Percentiles rank a stretch among this genome's conserved stretches.
Evolutionary conservation across 495 filamentous ascomycete species (phyloP).

Genomic region (Hypoxylon cercidicola): DNA sequence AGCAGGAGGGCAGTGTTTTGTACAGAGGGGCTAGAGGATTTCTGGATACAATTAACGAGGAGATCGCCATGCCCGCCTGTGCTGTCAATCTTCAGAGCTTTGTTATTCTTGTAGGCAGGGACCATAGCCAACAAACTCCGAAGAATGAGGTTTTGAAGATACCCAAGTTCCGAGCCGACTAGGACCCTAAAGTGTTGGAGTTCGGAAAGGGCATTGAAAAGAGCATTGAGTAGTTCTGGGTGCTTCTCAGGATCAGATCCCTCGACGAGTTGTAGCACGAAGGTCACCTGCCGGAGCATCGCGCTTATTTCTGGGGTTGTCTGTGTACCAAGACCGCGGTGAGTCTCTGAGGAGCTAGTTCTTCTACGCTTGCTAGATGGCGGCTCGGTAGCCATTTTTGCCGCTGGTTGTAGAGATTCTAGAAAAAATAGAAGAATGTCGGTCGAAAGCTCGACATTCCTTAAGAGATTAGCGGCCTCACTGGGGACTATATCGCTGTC

Average conservation of each 20-base stretch:
- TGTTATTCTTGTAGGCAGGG: conserved; percentile 70
- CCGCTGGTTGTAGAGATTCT: conserved; percentile 71
- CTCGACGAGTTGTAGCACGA: conserved; percentile 89
- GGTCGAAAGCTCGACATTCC: conserved; percentile 73
- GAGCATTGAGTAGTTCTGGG: conserved; percentile 74
- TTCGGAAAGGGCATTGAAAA: conserved; percentile 86
- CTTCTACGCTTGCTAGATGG: conserved; percentile 79
- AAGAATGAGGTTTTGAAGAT: conserved; percentile 83
- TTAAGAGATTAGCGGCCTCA: conserved; percentile 73
- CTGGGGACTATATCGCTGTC: conserved; percentile 50
- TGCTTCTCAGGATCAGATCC: conserved; percentile 75
- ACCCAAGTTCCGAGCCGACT: conserved; percentile 79
- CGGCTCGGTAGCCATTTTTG: conserved; percentile 68
- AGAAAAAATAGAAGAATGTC: conserved; percentile 74
- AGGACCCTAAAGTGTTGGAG: conserved; percentile 80
- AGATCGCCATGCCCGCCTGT: conserved; percentile 83
- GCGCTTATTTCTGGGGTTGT: conserved; percentile 63
- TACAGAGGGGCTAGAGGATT: conserved; percentile 85
- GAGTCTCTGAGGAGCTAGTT: conserved; percentile 71
- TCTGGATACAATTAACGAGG: conserved; percentile 89
- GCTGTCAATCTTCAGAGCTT: conserved; percentile 72
- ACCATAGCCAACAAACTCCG: conserved; percentile 82
- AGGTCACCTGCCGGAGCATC: conserved; percentile 77
- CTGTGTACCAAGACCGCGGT: conserved; percentile 49
- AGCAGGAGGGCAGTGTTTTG: conserved; percentile 93